Evolutionary conservation across 768 basidiomycete genomes (phyloP), one percentile per base, ranked within the genome.

Genomic region (Russula sp.): DNA sequence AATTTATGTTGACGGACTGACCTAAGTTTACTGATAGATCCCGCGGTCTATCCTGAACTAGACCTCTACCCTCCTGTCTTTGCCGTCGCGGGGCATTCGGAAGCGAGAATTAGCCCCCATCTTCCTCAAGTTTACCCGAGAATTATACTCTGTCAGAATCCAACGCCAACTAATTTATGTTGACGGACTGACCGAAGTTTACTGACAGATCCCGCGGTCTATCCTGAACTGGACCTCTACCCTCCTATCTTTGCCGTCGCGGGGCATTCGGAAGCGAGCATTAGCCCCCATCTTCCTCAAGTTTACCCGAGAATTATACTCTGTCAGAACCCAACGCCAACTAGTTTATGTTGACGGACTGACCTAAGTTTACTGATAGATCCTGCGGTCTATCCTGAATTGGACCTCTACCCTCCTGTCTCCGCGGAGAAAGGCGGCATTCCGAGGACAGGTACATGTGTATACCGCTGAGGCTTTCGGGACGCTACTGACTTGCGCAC

Each of bases 201-300:
- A 42, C 49, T 16, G 9, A 57, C 38, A 65, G 64, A 61, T 61
- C 38, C 64, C 28, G 20, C 54, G 26, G 50, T 61, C 28, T 65
- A 66, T 53, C 65, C 65, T 59, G 57, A 64, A 40, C 54, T 64
- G 26, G 57, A 53, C 28, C 62, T 64, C 18, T 66, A 66, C 51
- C 65, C 62, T 48, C 34, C 56, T 1, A 44, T 59, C 44, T 34
- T n/a, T 11, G 48, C 48, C 5, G 36, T 51, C 18, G 22, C 52
- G 18, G 38, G 24, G 5, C 30, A 22, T 13, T 40, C n/a, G 54
- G 38, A 65, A 46, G 55, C 16, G 20, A 11, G 20, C 28, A 24
- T 65, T 2, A 24, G 14, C 36, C n/a, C 36, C 32, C 54, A n/a
- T 32, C 64, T 52, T 28, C 49, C 59, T 18, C 30, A 32, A 32